Percentiles rank a stretch among this genome's conserved stretches.
Evolutionary conservation across 2,329 filamentous ascomycete species (phyloP).

Genomic region (Exserohilum turcica): DNA sequence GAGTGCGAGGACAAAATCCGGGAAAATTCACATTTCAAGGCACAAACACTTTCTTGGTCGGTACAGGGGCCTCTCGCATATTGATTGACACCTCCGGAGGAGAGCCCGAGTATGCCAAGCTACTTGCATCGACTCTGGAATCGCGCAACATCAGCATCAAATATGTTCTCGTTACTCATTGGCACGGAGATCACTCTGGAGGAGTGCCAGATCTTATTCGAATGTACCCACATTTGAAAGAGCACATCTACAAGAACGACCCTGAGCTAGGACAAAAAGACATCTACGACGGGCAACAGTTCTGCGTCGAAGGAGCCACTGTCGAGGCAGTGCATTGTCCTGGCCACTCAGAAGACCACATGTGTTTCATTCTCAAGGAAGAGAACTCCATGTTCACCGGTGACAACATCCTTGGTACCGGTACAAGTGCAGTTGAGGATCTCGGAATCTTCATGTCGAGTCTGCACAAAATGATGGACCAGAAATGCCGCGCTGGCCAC

Average conservation of each 20-base stretch:
- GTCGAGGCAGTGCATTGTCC: conserved; percentile 45
- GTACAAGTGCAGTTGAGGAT: conserved; percentile 49
- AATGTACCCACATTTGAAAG: conserved; percentile 34
- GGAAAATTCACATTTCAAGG: conserved; percentile 45
- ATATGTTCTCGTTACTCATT: conserved; percentile 52
- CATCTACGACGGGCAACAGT: conserved; percentile 48
- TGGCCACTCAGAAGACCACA: conserved; percentile 44
- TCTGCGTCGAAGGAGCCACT: conserved; percentile 49
- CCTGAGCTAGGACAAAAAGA: conserved; percentile 38
- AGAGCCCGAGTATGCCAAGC: conserved; percentile 40
- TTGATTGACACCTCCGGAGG: conserved; percentile 73
- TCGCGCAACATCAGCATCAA: conserved; percentile 23
- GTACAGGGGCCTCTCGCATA: not conserved
- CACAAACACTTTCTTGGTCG: conserved; percentile 6
- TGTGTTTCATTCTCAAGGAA: conserved; percentile 45
- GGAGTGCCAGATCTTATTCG: conserved; percentile 49
- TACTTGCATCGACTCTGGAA: conserved; percentile 43
- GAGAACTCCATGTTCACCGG: conserved; percentile 49
- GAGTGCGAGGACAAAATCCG: conserved; percentile 53
- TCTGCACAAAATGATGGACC: conserved; percentile 42
- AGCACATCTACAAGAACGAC: conserved; percentile 47
- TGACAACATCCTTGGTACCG: conserved; percentile 49
- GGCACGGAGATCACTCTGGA: conserved; percentile 54
- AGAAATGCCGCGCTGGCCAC: conserved; percentile 50
- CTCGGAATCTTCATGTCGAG: conserved; percentile 47